Base-by-base conservation (phyloP, 306 rosid species). In the Cucurbita ficifolia region DNA sequence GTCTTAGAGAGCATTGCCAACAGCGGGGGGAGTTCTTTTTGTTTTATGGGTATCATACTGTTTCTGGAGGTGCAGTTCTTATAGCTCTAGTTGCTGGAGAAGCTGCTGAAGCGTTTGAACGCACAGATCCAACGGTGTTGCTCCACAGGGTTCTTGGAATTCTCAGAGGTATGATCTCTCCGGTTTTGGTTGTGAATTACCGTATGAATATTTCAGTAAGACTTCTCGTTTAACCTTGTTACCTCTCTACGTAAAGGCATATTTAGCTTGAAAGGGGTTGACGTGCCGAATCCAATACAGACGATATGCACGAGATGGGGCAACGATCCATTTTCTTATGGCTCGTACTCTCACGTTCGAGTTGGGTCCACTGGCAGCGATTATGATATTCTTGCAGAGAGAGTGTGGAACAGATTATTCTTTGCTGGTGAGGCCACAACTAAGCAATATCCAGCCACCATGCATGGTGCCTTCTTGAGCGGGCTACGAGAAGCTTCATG, bases 351-450 rank as follows among this genome's bases (percentile, higher is more conserved):
- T 79, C 96, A 94, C 81, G 95, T 90, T 43, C 82, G 89, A 71
- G 97, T 89, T 52, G 76, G 83, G 21, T 89, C 98, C 65, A 89
- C 97, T 9, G 98, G 98, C 46, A 40, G 72, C 38, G 98, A 94
- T 79, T 94, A 94, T 79, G 97, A 94, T 58, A 48, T 89, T 56
- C 97, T 94, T 5, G 98, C 95, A 7, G 92, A 94, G 78, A 94
- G 80, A 12, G 92, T 94, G 79, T 88, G 92, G 52, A 87, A 82
- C 76, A 82, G 84, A 10, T 84, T 94, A 59, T 94, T 89, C 85
- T 94, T 94, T 77, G 97, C 98, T 46, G 98, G 97, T 35, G 98
- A 94, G 84, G 98, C 98, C 59, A 94, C 98, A 45, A 84, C 79
- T 77, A 87, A 96, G 84, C 91, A 94, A 68, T 84, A 90, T 84